A percentile compares a stretch with the other conserved stretches of the same genome.
Evolutionary conservation across 208 protist genomes (phyloP).

Genomic region (Acanthamoeba triangularis): DNA sequence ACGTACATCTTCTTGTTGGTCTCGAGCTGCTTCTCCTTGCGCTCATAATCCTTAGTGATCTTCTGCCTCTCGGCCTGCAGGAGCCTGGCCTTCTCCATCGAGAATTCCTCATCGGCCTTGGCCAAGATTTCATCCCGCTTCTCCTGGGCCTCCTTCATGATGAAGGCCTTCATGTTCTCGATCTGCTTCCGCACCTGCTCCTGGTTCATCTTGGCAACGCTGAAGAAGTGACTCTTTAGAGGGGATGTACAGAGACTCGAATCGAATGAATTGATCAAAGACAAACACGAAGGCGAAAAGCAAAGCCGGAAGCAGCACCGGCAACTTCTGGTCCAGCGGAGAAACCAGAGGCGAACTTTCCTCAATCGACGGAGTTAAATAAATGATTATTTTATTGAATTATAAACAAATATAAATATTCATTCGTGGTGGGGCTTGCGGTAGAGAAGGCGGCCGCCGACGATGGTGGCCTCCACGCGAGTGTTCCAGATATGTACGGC

Average conservation of each 20-base stretch:
- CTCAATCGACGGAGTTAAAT: neutral
- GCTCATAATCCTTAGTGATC: slow-evolving; percentile 91
- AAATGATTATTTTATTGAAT: too few relatives aligned
- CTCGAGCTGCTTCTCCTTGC: slow-evolving; percentile 93
- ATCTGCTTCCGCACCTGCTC: slow-evolving; percentile 88
- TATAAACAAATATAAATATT: too few relatives aligned
- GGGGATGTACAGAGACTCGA: neutral
- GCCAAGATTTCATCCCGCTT: slow-evolving; percentile 91
- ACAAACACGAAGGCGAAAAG: neutral
- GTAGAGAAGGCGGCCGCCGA: neutral
- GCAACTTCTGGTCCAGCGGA: neutral
- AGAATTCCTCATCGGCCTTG: slow-evolving; percentile 94
- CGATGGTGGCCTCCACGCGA: slow-evolving; percentile 11
- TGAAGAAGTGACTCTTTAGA: too few relatives aligned
- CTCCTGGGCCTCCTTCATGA: slow-evolving; percentile 93
- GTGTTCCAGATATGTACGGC: neutral
- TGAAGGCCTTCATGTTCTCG: slow-evolving; percentile 93
- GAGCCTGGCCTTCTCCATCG: slow-evolving; percentile 92
- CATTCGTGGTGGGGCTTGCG: too few relatives aligned
- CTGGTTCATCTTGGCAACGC: slow-evolving; percentile 53
- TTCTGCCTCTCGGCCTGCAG: slow-evolving; percentile 93
- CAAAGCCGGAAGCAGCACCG: neutral
- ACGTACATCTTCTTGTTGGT: slow-evolving; percentile 92
- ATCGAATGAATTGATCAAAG: neutral
- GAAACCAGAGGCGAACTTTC: neutral